These are phyloP conservation scores for Lecanoromycetidae sp. DNA, from an alignment of 2,329 filamentous ascomycete genomes.

Conservation along the genomic window DNA sequence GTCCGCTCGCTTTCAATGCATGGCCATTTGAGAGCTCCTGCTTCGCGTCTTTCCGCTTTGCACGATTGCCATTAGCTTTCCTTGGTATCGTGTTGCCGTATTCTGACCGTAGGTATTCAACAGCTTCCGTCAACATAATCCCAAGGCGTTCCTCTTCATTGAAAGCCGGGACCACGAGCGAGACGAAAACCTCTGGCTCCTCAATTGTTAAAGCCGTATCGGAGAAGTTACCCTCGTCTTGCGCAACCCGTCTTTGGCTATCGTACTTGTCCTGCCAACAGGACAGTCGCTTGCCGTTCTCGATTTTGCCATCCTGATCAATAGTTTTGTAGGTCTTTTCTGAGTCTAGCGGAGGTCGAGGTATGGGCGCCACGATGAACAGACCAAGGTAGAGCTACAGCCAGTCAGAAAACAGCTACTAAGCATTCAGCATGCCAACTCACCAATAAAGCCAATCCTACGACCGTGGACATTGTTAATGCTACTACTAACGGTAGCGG, in stretches of 20 bases:
- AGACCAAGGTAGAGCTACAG: slow-evolving; percentile 54
- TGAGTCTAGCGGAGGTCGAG: slow-evolving; percentile 58
- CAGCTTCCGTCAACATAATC: slow-evolving; percentile 80
- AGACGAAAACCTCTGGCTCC: slow-evolving; percentile 70
- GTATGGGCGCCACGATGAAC: slow-evolving; percentile 65
- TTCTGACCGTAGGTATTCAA: slow-evolving; percentile 67
- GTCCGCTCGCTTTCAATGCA: slow-evolving; percentile 22
- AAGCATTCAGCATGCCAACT: not conserved
- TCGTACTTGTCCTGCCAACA: slow-evolving; percentile 80
- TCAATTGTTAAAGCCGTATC: slow-evolving; percentile 46
- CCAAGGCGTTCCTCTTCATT: slow-evolving; percentile 79
- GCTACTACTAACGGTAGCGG: not conserved
- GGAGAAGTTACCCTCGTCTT: slow-evolving; percentile 26
- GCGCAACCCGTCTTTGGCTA: slow-evolving; percentile 41
- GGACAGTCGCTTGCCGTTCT: slow-evolving; percentile 48
- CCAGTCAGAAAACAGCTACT: not conserved
- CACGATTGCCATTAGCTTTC: slow-evolving; percentile 22
- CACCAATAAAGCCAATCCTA: not conserved
- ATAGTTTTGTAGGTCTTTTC: slow-evolving; percentile 82
- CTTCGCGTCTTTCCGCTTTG: slow-evolving; percentile 23
- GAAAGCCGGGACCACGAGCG: slow-evolving; percentile 86
- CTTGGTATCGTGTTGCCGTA: slow-evolving; percentile 44
- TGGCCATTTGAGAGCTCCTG: slow-evolving; percentile 20
- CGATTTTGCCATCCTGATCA: slow-evolving; percentile 48
- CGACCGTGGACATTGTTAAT: not conserved